Evolutionary conservation across 1,139 yeast species (phyloP).

Genomic region (Blastobotrys illinoisensis): DNA sequence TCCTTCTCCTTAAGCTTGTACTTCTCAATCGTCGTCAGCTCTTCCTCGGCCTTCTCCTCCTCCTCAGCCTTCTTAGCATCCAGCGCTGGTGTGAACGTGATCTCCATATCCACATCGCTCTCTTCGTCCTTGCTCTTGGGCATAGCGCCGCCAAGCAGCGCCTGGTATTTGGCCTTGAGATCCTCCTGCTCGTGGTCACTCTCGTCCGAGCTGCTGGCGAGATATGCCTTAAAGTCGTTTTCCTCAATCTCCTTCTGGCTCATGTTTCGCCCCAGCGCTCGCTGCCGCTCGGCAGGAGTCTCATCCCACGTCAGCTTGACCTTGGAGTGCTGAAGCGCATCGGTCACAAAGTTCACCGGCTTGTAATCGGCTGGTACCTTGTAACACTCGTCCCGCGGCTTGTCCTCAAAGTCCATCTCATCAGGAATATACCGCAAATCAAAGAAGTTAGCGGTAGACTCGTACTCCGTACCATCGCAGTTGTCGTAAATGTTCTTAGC

Average conservation of each 20-base stretch:
- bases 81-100: slow-evolving; percentile 89
- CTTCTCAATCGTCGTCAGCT: slow-evolving; percentile 75
- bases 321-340: slow-evolving; percentile 88
- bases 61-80: slow-evolving; percentile 39
- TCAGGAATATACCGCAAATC: slow-evolving; percentile 92
- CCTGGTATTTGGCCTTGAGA: slow-evolving; percentile 58
- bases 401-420: slow-evolving; percentile 73
- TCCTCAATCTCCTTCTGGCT: slow-evolving; percentile 90
- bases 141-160: slow-evolving; percentile 47
- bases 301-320: slow-evolving; percentile 97
- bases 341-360: slow-evolving; percentile 84
- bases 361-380: slow-evolving; percentile 71
- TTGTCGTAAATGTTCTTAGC: slow-evolving; percentile 73
- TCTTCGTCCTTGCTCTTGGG: slow-evolving; percentile 41
- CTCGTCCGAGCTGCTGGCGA: slow-evolving; percentile 81
- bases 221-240: slow-evolving; percentile 91
- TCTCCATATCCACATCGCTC: slow-evolving; percentile 91
- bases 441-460: slow-evolving; percentile 90
- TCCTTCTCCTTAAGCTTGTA: slow-evolving; percentile 88
- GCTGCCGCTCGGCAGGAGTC: slow-evolving; percentile 87
- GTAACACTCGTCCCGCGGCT: slow-evolving; percentile 66
- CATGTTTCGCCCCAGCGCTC: slow-evolving; percentile 73
- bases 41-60: slow-evolving; percentile 37
- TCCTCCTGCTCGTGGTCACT: slow-evolving; percentile 44
- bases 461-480: slow-evolving; percentile 94